These are phyloP conservation scores for Russula ochroleuca DNA, from an alignment of 768 basidiomycete species.

Conservation along the genomic window DNA sequence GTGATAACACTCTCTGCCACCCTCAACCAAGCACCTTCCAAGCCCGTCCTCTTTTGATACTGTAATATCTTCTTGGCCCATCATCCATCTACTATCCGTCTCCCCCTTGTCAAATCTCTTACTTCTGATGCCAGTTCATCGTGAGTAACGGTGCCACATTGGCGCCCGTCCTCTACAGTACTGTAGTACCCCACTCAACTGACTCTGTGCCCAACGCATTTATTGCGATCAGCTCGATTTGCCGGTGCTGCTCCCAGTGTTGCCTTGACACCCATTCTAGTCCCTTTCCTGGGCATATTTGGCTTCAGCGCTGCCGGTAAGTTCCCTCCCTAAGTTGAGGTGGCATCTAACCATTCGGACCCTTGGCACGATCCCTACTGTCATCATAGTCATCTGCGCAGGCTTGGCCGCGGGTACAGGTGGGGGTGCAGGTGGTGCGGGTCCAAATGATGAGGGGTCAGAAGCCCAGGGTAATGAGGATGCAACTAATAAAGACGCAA, in stretches of 20 bases:
- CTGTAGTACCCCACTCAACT: too few relatives aligned
- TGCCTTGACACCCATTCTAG: not conserved
- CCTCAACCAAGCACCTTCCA: too few relatives aligned
- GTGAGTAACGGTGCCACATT: too few relatives aligned
- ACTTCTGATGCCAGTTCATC: too few relatives aligned
- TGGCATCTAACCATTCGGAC: not conserved
- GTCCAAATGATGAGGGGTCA: not conserved
- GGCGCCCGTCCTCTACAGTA: too few relatives aligned
- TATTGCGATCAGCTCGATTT: too few relatives aligned
- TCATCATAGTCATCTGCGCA: not conserved
- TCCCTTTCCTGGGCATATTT: not conserved
- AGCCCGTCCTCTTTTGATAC: too few relatives aligned
- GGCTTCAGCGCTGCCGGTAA: slow-evolving; percentile 15
- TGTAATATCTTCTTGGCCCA: too few relatives aligned
- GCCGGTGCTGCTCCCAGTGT: not conserved
- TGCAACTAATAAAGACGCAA: too few relatives aligned
- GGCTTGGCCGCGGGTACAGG: not conserved
- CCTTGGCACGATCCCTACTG: not conserved
- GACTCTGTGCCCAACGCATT: not conserved
- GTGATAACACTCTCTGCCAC: too few relatives aligned
- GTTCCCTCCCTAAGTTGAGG: not conserved
- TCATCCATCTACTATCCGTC: too few relatives aligned
- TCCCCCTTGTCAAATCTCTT: too few relatives aligned
- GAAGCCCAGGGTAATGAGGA: not conserved
- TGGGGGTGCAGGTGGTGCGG: not conserved